Conservation (phyloP, 768 basidiomycete genomes). For the Xerocomus potaroensis region DNA sequence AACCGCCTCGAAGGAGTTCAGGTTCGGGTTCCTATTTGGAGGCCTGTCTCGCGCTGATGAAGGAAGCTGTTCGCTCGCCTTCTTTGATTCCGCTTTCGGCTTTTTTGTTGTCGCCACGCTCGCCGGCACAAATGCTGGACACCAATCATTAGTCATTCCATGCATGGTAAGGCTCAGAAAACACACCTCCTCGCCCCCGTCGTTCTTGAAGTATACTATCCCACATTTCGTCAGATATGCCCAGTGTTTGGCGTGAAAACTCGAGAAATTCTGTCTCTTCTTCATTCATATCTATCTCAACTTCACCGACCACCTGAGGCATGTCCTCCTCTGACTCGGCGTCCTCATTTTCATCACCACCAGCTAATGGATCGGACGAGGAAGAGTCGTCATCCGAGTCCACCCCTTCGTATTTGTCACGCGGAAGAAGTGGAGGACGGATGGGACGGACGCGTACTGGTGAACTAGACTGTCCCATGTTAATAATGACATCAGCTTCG, state of each 20-base stretch:
- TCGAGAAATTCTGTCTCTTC: slow-evolving; percentile 95
- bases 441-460: slow-evolving; percentile 41
- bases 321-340: slow-evolving; percentile 71
- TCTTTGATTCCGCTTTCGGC: slow-evolving; percentile 3
- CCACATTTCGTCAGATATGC: slow-evolving; percentile 89
- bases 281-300: slow-evolving; percentile 88
- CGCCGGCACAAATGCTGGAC: slow-evolving; percentile 56
- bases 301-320: slow-evolving; percentile 79
- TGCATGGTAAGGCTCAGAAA: not conserved
- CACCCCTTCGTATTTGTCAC: slow-evolving; percentile 87
- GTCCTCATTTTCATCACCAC: slow-evolving; percentile 42
- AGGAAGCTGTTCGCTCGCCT: slow-evolving; percentile 7
- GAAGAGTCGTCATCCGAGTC: slow-evolving; percentile 89
- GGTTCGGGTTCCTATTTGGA: slow-evolving; percentile 55
- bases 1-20: slow-evolving; percentile 92
- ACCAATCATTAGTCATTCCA: slow-evolving; percentile 6
- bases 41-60: slow-evolving; percentile 33
- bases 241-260: slow-evolving; percentile 89
- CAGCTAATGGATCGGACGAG: slow-evolving; percentile 46
- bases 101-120: slow-evolving; percentile 12
- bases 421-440: slow-evolving; percentile 74
- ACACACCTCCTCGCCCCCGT: slow-evolving; percentile 74
- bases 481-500: slow-evolving; percentile 2
- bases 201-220: slow-evolving; percentile 78
- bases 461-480: not conserved